Percentiles rank a stretch among this genome's conserved stretches.
phyloP scores from a whole-genome alignment of 169 alveolate genomes.

The Plasmodium knowlesi region DNA sequence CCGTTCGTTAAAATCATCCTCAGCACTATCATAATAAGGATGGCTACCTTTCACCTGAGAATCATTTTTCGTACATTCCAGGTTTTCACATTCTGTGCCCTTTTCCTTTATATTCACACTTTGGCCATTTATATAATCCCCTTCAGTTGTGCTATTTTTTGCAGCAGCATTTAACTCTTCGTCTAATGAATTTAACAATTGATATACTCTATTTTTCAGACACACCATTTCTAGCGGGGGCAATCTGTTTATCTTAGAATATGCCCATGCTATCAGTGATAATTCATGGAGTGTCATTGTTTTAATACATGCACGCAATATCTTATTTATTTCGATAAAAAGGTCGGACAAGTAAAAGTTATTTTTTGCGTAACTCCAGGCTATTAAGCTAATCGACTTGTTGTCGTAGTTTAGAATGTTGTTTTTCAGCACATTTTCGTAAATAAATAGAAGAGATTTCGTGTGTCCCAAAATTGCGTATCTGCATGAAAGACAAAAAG shows the following conservation, averaged over 20 bases:
- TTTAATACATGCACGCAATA: constrained; percentile 59
- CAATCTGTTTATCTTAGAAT: constrained; percentile 70
- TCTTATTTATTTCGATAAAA: constrained; percentile 71
- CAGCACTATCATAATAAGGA: not conserved
- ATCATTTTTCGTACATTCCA: constrained; percentile 12
- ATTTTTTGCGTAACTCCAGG: constrained; percentile 75
- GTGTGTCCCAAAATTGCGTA: constrained; percentile 73
- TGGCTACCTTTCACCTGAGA: constrained; percentile 10
- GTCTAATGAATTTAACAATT: constrained; percentile 50
- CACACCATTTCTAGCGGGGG: constrained; percentile 75
- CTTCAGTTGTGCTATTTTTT: constrained; percentile 5
- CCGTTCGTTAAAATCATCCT: constrained; percentile 8
- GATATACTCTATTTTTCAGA: constrained; percentile 70
- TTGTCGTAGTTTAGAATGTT: constrained; percentile 71
- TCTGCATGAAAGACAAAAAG: constrained; percentile 5
- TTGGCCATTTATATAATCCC: constrained; percentile 8
- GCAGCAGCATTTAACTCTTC: constrained; percentile 37
- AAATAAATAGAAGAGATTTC: constrained; percentile 72
- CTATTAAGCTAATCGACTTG: constrained; percentile 68
- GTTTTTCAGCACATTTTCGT: constrained; percentile 67
- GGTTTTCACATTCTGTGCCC: constrained; percentile 17
- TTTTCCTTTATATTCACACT: constrained; percentile 31
- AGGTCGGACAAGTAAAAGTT: constrained; percentile 69
- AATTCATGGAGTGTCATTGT: constrained; percentile 75
- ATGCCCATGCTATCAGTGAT: constrained; percentile 75